Evolutionary conservation across 495 filamentous ascomycete genomes (phyloP).

Genomic region (Tuber magnatum): DNA sequence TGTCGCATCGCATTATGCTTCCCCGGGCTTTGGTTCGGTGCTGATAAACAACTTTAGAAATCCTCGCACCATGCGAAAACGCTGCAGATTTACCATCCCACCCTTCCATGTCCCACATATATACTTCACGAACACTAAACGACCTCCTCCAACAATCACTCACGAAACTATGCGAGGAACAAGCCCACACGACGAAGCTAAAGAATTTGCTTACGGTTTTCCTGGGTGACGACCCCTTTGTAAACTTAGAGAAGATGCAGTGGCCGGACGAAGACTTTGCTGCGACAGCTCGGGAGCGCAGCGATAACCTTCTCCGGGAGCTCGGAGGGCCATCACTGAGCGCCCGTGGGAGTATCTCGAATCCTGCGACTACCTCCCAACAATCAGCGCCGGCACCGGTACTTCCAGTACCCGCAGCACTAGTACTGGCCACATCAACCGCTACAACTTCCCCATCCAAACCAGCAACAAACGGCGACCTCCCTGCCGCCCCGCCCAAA

Average conservation of each 20-base stretch:
- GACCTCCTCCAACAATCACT: slow-evolving; percentile 64
- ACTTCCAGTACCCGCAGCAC: slow-evolving; percentile 1
- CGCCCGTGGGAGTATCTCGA: slow-evolving; percentile 15
- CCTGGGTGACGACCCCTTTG: slow-evolving; percentile 39
- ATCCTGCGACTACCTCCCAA: not conserved
- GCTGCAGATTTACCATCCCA: slow-evolving; percentile 78
- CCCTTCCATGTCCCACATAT: slow-evolving; percentile 73
- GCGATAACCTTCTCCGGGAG: slow-evolving; percentile 31
- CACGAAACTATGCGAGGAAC: slow-evolving; percentile 43
- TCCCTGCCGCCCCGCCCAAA: not conserved
- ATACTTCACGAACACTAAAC: slow-evolving; percentile 70
- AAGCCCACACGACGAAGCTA: slow-evolving; percentile 38
- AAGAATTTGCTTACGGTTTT: slow-evolving; percentile 40
- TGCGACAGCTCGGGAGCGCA: slow-evolving; percentile 28
- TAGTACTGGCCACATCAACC: not conserved
- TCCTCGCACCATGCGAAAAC: slow-evolving; percentile 78
- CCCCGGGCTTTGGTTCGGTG: not conserved
- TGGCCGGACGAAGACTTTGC: slow-evolving; percentile 38
- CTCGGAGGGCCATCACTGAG: slow-evolving; percentile 15
- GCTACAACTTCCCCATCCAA: not conserved
- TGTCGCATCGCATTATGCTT: not conserved
- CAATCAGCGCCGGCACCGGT: slow-evolving; percentile 3
- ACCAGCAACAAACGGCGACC: slow-evolving; percentile 9
- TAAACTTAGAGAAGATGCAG: slow-evolving; percentile 38
- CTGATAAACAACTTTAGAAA: slow-evolving; percentile 50